Evolutionary conservation across 73 alveolate species (phyloP).

Genomic region (Stentor coeruleus): DNA sequence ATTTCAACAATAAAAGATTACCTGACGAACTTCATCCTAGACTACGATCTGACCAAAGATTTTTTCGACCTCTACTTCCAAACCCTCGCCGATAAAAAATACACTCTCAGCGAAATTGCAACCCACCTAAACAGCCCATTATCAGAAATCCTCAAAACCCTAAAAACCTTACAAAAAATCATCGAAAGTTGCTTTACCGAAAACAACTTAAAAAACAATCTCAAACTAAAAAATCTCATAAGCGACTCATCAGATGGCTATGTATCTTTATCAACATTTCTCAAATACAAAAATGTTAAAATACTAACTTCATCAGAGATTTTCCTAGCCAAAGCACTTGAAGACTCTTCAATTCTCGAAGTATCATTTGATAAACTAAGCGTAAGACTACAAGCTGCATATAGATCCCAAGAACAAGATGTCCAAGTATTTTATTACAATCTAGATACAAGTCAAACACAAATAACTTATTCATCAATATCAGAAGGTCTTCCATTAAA

Average conservation of each 20-base stretch:
- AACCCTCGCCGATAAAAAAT: background rate
- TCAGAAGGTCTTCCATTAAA: background rate
- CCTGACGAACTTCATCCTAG: background rate
- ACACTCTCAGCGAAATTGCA: background rate
- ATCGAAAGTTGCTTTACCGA: slow-evolving; percentile 1
- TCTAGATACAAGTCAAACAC: slow-evolving; percentile 12
- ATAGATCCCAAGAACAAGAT: background rate
- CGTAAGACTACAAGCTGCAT: background rate
- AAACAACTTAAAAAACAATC: slow-evolving; percentile 8
- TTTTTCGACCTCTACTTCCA: background rate
- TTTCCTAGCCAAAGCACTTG: background rate
- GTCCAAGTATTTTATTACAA: background rate
- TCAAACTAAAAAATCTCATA: background rate
- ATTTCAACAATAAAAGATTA: background rate
- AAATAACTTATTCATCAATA: background rate
- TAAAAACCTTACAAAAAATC: background rate
- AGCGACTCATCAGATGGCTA: slow-evolving; percentile 7
- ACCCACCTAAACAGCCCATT: background rate
- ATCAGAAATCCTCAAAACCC: background rate
- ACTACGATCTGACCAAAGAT: background rate
- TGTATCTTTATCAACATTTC: background rate
- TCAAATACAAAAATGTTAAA: slow-evolving; percentile 7
- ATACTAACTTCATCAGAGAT: background rate
- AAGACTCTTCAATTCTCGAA: slow-evolving; percentile 17
- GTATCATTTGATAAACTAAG: background rate